Conservation (phyloP, 768 basidiomycete genomes). For the Solioccasus polychromus region DNA sequence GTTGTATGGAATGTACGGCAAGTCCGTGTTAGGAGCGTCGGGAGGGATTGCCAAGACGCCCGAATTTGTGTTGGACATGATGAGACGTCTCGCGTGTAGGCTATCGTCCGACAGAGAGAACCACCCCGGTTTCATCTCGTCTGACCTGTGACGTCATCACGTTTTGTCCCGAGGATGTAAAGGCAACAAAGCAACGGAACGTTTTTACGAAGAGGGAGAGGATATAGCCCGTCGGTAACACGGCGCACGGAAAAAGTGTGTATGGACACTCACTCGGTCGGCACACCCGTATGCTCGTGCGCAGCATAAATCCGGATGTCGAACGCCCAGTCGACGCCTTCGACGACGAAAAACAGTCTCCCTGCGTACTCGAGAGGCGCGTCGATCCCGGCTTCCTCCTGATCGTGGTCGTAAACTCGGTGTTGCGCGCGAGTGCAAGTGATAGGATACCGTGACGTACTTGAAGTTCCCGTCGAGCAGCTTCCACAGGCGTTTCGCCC, state of each 20-base stretch:
- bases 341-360: constrained; percentile 58
- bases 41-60: no score
- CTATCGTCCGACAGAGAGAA: constrained; percentile 42
- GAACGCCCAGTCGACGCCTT: constrained; percentile 56
- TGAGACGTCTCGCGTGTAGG: constrained; percentile 8
- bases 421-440: no score
- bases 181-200: no score
- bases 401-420: background rate
- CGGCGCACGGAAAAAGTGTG: no score
- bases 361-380: constrained; percentile 65
- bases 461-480: constrained; percentile 74
- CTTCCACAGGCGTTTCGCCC: constrained; percentile 63
- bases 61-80: background rate
- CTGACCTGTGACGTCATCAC: constrained; percentile 50
- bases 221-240: no score
- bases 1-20: constrained; percentile 54
- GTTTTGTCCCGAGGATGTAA: background rate
- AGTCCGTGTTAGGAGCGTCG: background rate
- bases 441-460: constrained; percentile 30
- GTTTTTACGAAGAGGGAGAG: background rate
- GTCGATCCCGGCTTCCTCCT: constrained; percentile 84
- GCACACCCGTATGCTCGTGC: constrained; percentile 52
- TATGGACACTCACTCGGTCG: constrained; percentile 74
- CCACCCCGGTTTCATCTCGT: constrained; percentile 89
- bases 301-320: constrained; percentile 74